Percentiles rank a stretch among this genome's conserved stretches.
These are phyloP conservation scores for Fusarium cyanostomum DNA, from an alignment of 2,329 filamentous ascomycete genomes.

Conservation along the genomic window DNA sequence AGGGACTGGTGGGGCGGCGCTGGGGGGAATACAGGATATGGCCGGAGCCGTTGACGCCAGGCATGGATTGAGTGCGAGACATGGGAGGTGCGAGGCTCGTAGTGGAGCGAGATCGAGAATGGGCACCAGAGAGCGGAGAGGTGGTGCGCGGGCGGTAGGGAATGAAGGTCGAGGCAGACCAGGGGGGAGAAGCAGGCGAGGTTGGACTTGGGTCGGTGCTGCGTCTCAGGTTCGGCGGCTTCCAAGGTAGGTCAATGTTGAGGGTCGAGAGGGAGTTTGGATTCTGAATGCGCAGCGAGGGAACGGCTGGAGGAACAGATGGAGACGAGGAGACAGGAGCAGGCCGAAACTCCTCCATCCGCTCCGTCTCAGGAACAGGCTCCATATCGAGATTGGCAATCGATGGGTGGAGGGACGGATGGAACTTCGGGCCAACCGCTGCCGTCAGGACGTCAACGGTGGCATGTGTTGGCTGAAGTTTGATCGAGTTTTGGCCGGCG, in stretches of 20 bases:
- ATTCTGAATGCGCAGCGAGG: conserved; percentile 61
- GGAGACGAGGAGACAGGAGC: conserved; percentile 59
- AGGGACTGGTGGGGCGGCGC: conserved; percentile 63
- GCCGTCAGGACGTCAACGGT: conserved; percentile 36
- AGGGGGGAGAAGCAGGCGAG: conserved; percentile 61
- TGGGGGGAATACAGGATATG: conserved; percentile 66
- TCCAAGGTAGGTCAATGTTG: conserved; percentile 57
- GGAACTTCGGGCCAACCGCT: conserved; percentile 36
- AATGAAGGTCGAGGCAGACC: conserved; percentile 56
- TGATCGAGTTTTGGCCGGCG: conserved; percentile 23
- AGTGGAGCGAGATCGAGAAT: conserved; percentile 67
- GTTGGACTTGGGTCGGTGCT: conserved; percentile 66
- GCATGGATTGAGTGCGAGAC: conserved; percentile 71
- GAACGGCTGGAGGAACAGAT: conserved; percentile 58
- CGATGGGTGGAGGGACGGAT: conserved; percentile 25
- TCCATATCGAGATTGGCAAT: conserved; percentile 61
- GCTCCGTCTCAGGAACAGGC: conserved; percentile 73
- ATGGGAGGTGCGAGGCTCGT: conserved; percentile 65
- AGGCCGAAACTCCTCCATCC: conserved; percentile 72
- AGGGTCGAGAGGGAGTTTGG: conserved; percentile 50
- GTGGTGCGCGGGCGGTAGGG: conserved; percentile 70
- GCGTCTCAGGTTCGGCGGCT: conserved; percentile 64
- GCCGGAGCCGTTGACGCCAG: conserved; percentile 67
- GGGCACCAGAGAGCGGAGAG: conserved; percentile 66
- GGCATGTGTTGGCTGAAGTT: conserved; percentile 37